These are phyloP conservation scores for Aureobasidium sp. DNA, from an alignment of 2,329 filamentous ascomycete species.

Conservation along the genomic window DNA sequence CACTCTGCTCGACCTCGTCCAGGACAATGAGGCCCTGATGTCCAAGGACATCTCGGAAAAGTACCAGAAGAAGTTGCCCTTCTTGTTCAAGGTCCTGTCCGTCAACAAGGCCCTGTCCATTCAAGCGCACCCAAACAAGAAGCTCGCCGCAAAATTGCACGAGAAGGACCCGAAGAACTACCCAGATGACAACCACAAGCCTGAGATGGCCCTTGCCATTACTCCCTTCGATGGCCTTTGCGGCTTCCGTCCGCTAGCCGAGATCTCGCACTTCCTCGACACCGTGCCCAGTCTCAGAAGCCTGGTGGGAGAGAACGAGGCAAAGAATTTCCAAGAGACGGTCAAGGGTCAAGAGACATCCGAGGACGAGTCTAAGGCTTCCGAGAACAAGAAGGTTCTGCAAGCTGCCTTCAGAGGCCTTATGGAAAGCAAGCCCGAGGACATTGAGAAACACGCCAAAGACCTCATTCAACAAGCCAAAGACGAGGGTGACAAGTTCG, in stretches of 20 bases:
- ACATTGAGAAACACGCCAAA: constrained; percentile 57
- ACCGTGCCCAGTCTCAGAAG: constrained; percentile 48
- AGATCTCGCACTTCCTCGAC: constrained; percentile 79
- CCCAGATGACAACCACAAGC: constrained; percentile 98
- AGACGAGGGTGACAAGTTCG: constrained; percentile 64
- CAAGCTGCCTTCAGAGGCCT: constrained; percentile 68
- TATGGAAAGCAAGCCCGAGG: constrained; percentile 67
- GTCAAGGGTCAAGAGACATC: constrained; percentile 48
- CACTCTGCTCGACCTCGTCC: constrained; percentile 76
- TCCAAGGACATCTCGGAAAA: constrained; percentile 63
- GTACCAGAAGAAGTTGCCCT: constrained; percentile 79
- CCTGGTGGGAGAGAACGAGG: constrained; percentile 42
- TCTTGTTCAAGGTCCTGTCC: constrained; percentile 95
- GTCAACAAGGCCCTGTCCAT: constrained; percentile 95
- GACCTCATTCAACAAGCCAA: constrained; percentile 66
- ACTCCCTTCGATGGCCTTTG: constrained; percentile 95
- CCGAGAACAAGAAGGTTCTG: constrained; percentile 68
- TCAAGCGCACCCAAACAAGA: constrained; percentile 69
- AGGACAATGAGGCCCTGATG: constrained; percentile 79
- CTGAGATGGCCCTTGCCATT: constrained; percentile 97
- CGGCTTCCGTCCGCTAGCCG: constrained; percentile 79
- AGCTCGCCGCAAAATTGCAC: constrained; percentile 82
- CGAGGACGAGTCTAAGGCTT: constrained; percentile 38
- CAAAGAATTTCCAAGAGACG: constrained; percentile 39
- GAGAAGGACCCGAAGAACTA: constrained; percentile 86